Evolutionary conservation across 345 rosid genomes (phyloP), one percentile per base, ranked within the genome.

Genomic region (Salix viminalis): DNA sequence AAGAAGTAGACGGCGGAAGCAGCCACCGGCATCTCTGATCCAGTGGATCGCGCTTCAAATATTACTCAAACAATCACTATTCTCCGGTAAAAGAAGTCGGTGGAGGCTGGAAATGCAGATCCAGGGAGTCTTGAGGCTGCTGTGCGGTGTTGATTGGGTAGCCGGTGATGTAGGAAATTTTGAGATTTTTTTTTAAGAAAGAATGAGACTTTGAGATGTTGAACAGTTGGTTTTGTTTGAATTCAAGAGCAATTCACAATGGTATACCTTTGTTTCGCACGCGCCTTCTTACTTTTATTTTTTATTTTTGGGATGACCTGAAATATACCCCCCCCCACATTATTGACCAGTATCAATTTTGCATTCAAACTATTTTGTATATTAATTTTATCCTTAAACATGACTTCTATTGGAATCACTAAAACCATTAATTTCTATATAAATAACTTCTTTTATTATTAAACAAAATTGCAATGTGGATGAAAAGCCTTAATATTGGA

Each of bases 1-100:
- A 96, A 84, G 88, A 96, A 96, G 89, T 94, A 96, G 88, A 94
- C 83, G 74, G 98, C 98, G 39, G 98, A 96, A 84, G 99, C 98
- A 85, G 98, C 91, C 90, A 94, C 97, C 87, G 98, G 99, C 99
- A 96, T 96, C 86, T 84, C 85, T 85, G 87, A 86, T 88, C 88
- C 79, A 80, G 72, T 21, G 75, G 81, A 71, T 83, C 67, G 58
- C 56, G 72, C 58, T 68, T 69, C 50, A 70, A 8, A 72, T 19
- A 72, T 58, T 39, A 39, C 5, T 58, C 18, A 56, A 72, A 21
- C 16, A 32, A 61, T 39, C 18, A 32, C 64, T 52, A 7, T 23
- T 10, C 19, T 12, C 50, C 14, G 18, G 34, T 13, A 30, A 37
- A 26, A 6, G 75, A 58, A 14, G 41, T 19, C 24, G 23, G 60